Percentiles rank a stretch among this genome's conserved stretches.
Conservation (phyloP, 306 rosid genomes). For the Glycyrrhiza uralensis region DNA sequence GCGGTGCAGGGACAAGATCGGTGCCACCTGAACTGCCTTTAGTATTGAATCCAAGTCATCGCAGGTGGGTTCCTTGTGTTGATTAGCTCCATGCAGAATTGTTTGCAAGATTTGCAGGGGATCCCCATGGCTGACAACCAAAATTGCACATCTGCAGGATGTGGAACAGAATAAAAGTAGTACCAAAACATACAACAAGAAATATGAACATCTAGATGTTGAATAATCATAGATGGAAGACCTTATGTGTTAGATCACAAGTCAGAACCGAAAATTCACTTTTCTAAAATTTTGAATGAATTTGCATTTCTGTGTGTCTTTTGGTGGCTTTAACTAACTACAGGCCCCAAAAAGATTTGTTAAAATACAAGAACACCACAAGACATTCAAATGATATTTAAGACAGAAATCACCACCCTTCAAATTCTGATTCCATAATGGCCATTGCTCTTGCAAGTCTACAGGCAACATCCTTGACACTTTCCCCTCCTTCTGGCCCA, state of each 20-base stretch:
- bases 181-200: not conserved
- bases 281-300: not conserved
- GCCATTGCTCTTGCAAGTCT: slow-evolving; percentile 61
- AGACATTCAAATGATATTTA: not conserved
- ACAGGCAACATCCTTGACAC: slow-evolving; percentile 78
- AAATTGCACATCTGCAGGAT: slow-evolving; percentile 56
- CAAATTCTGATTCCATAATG: slow-evolving; percentile 59
- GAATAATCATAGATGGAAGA: not conserved
- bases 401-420: slow-evolving; percentile 53
- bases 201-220: not conserved
- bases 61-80: slow-evolving; percentile 28
- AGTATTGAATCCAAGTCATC: slow-evolving; percentile 43
- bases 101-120: slow-evolving; percentile 84
- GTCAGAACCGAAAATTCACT: not conserved
- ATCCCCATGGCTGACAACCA: slow-evolving; percentile 90
- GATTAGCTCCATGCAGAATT: slow-evolving; percentile 50
- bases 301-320: not conserved
- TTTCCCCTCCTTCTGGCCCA: slow-evolving; percentile 87
- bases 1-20: slow-evolving; percentile 69
- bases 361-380: not conserved
- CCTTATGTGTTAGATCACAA: not conserved
- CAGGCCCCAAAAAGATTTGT: not conserved
- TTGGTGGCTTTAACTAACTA: not conserved
- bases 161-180: not conserved
- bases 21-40: slow-evolving; percentile 46